Evolutionary conservation across 305 asterid species (phyloP), one percentile per base, ranked within the genome.

Genomic region (Petunia hybrid): DNA sequence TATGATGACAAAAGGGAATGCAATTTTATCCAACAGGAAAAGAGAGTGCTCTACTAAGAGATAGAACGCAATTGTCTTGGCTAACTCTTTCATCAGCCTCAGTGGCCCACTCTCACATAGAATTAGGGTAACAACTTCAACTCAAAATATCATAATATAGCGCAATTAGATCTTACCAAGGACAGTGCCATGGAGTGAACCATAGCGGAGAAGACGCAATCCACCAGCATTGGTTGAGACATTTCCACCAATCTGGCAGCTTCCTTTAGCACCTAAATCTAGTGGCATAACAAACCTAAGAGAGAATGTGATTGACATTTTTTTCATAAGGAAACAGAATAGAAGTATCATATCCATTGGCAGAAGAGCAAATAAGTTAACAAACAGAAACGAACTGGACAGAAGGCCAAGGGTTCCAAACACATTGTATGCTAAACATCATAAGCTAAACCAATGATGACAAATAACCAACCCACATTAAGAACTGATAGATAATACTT

Each of bases 221-320:
- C 99, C 99, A 82, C 99, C 99, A 80, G 98, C 99, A 92, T 94
- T 96, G 80, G 99, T 96, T 80, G 99, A 92, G 81, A 96, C 87
- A 81, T 94, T 96, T 83, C 99, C 99, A 76, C 99, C 99, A 84
- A 96, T 94, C 88, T 96, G 99, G 89, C 99, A 96, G 95, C 99
- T 96, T 84, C 99, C 99, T 90, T 96, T 96, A 86, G 99, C 99
- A 81, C 98, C 99, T 90, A 96, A 91, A 88, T 96, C 99, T 89
- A 96, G 94, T 79, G 99, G 99, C 98, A 96, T 91, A 77, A 92
- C 87, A 86, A 86, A 92, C 85, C 98, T 96, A 89, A 84, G 87
- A 78, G 53, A 85, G 82, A 76, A 81, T 73, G 81, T 85, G 83
- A 61, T 83, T 31, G 75, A 66, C 77, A 78, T 60, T 77, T 60